Conservation (phyloP, 1,284 basidiomycete genomes). For the Ganoderma resinaceum region DNA sequence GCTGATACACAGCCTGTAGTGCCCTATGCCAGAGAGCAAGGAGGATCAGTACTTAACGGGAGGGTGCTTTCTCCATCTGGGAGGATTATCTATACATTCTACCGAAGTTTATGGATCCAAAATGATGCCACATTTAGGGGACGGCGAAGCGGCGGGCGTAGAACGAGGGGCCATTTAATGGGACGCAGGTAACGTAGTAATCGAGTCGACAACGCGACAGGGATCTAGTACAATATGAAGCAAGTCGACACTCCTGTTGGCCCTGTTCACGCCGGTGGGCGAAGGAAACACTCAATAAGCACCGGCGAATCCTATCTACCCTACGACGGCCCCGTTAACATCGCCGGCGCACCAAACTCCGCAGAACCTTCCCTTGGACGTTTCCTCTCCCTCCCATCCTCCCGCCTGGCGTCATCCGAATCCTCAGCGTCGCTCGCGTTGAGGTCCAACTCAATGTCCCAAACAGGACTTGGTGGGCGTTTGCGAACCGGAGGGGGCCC, state of each 20-base stretch:
- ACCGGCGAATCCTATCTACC: not conserved
- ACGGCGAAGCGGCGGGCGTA: not conserved
- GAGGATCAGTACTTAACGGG: too few species aligned
- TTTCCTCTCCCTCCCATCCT: constrained; percentile 16
- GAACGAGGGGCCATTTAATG: not conserved
- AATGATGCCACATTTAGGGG: not conserved
- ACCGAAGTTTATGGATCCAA: not conserved
- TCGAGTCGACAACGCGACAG: not conserved
- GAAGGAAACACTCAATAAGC: not conserved
- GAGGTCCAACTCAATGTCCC: constrained; percentile 67
- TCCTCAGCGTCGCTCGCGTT: constrained; percentile 43
- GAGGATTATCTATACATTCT: not conserved
- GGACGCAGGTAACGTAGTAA: not conserved
- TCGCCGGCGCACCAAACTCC: constrained; percentile 30
- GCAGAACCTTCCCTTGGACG: constrained; percentile 26
- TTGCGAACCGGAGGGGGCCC: constrained; percentile 26
- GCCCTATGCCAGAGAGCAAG: too few species aligned
- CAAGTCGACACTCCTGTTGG: not conserved
- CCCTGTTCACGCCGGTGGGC: not conserved
- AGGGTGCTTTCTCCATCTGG: too few species aligned
- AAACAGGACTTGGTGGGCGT: constrained; percentile 46
- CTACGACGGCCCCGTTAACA: constrained; percentile 17
- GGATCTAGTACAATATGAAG: not conserved
- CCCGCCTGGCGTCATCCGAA: constrained; percentile 1
- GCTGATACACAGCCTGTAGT: too few species aligned